These are phyloP conservation scores for Clitoria ternatea DNA, from an alignment of 306 rosid species.

Conservation along the genomic window DNA sequence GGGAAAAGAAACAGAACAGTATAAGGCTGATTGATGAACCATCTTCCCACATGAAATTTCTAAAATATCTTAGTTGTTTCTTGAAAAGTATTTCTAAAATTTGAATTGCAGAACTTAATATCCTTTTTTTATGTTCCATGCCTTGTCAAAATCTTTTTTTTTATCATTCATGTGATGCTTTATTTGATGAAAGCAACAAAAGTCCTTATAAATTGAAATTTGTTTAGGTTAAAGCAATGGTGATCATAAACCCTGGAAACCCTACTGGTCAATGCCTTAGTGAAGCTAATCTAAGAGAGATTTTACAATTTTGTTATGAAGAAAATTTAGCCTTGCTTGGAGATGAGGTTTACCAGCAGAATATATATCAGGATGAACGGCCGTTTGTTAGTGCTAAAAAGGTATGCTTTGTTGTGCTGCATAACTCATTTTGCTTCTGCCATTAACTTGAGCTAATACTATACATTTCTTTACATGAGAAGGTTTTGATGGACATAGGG, in stretches of 20 bases:
- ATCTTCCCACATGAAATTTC: not conserved
- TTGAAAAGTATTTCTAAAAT: slow-evolving; percentile 5
- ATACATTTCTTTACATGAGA: slow-evolving; percentile 7
- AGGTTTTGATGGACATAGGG: slow-evolving; percentile 92
- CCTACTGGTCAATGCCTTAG: slow-evolving; percentile 98
- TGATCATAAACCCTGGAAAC: slow-evolving; percentile 96
- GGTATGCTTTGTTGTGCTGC: slow-evolving; percentile 38
- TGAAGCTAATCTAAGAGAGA: slow-evolving; percentile 70
- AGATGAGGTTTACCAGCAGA: slow-evolving; percentile 98
- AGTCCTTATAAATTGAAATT: slow-evolving; percentile 24
- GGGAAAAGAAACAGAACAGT: not conserved
- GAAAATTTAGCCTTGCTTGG: slow-evolving; percentile 91
- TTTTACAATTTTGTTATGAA: slow-evolving; percentile 69
- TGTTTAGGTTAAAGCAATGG: slow-evolving; percentile 95
- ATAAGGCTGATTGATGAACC: not conserved
- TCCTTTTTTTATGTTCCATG: slow-evolving; percentile 3
- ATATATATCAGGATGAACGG: slow-evolving; percentile 93
- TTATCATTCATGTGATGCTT: slow-evolving; percentile 23
- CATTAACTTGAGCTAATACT: slow-evolving; percentile 9
- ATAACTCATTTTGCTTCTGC: slow-evolving; percentile 13
- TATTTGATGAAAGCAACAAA: not conserved
- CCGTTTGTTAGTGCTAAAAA: slow-evolving; percentile 88
- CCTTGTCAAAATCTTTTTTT: not conserved
- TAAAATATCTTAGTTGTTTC: not conserved
- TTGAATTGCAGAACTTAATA: not conserved